Evolutionary conservation across 495 filamentous ascomycete genomes (phyloP).

Genomic region (Xylaria longipes): DNA sequence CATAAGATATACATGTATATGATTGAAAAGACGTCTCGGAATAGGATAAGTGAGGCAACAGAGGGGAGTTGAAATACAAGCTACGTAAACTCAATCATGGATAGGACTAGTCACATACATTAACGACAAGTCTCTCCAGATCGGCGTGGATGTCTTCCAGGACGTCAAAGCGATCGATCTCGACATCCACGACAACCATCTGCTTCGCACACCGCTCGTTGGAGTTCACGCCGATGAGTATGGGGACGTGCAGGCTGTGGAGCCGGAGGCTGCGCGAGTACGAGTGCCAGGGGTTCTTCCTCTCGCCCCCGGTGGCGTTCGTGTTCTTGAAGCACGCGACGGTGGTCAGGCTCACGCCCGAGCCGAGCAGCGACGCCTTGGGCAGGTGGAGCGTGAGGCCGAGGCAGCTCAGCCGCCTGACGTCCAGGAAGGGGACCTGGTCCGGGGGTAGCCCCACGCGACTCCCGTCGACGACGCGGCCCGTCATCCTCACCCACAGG

Average conservation of each 20-base stretch:
- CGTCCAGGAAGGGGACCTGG: constrained; percentile 40
- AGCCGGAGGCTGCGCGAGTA: constrained; percentile 43
- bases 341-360: constrained; percentile 51
- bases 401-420: constrained; percentile 42
- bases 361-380: constrained; percentile 60
- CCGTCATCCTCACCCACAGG: constrained; percentile 44
- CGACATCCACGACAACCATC: constrained; percentile 60
- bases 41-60: constrained; percentile 5
- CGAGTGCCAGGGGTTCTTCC: constrained; percentile 33
- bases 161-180: constrained; percentile 53
- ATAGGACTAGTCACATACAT: constrained; percentile 48
- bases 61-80: not conserved
- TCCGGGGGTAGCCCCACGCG: constrained; percentile 35
- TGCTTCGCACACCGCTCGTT: constrained; percentile 66
- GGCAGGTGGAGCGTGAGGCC: constrained; percentile 52
- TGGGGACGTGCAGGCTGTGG: constrained; percentile 59
- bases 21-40: not conserved
- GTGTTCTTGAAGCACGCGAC: constrained; percentile 40
- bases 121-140: constrained; percentile 56
- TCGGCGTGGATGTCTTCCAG: constrained; percentile 51
- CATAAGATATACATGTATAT: not conserved
- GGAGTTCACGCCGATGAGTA: constrained; percentile 64
- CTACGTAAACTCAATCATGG: not conserved
- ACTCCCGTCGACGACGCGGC: constrained; percentile 35
- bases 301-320: not conserved